Evolutionary conservation across 768 basidiomycete genomes (phyloP).

Genomic region (Tephrocybe sp.): DNA sequence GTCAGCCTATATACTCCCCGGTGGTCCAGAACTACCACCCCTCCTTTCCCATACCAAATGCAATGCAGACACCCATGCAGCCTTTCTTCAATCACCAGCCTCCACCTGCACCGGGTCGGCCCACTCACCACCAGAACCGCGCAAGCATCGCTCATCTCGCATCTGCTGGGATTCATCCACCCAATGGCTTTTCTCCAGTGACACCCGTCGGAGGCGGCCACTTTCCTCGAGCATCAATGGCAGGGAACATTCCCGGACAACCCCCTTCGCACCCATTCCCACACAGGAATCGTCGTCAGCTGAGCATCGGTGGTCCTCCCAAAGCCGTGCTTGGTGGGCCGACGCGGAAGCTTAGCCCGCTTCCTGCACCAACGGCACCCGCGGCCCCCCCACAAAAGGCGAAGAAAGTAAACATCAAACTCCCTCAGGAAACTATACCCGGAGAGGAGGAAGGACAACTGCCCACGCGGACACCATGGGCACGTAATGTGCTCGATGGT

Average conservation of each 20-base stretch:
- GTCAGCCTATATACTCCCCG: slow-evolving; percentile 61
- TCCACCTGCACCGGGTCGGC: slow-evolving; percentile 51
- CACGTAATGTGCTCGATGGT: slow-evolving; percentile 51
- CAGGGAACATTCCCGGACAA: slow-evolving; percentile 33
- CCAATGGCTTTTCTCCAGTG: slow-evolving; percentile 47
- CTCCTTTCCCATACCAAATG: slow-evolving; percentile 43
- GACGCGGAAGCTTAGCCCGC: slow-evolving; percentile 71
- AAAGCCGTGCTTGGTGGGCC: slow-evolving; percentile 84
- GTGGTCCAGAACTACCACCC: slow-evolving; percentile 63
- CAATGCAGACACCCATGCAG: slow-evolving; percentile 76
- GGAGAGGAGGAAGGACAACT: slow-evolving; percentile 36
- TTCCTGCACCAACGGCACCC: slow-evolving; percentile 36
- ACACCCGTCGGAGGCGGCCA: slow-evolving; percentile 59
- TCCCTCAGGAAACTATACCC: slow-evolving; percentile 67
- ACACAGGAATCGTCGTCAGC: slow-evolving; percentile 63
- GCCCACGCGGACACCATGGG: slow-evolving; percentile 54
- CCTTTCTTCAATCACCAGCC: slow-evolving; percentile 56
- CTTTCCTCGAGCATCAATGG: slow-evolving; percentile 53
- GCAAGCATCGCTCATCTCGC: slow-evolving; percentile 68
- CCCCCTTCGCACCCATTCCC: slow-evolving; percentile 47
- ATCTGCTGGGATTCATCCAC: slow-evolving; percentile 58
- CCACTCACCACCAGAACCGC: slow-evolving; percentile 52
- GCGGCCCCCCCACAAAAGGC: slow-evolving; percentile 41
- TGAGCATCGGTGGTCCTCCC: slow-evolving; percentile 85
- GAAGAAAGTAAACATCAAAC: slow-evolving; percentile 69